These are phyloP conservation scores for Trichoderma simmonsii DNA, from an alignment of 2,329 filamentous ascomycete genomes.

Conservation along the genomic window DNA sequence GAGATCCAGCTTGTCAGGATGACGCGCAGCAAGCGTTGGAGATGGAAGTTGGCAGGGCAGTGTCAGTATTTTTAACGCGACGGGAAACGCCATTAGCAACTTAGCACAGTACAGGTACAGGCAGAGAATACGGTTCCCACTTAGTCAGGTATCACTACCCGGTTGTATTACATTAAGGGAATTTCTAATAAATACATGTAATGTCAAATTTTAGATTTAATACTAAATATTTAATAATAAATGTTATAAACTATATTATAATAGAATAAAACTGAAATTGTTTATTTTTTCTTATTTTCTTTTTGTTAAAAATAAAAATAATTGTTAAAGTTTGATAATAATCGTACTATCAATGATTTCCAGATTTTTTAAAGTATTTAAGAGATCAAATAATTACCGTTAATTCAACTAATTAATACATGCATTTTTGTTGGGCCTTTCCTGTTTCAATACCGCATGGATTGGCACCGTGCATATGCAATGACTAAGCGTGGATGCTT, in stretches of 20 bases:
- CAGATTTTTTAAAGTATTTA: neutral
- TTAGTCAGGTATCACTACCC: neutral
- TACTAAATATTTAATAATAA: neutral
- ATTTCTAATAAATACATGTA: no score
- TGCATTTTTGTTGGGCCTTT: neutral
- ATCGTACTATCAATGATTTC: neutral
- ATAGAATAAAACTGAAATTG: neutral
- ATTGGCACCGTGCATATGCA: neutral
- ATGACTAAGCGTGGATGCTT: constrained; percentile 5
- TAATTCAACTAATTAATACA: no score
- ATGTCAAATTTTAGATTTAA: neutral
- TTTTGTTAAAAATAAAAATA: neutral
- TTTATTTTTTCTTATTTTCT: no score
- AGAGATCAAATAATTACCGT: neutral
- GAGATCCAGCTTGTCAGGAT: neutral
- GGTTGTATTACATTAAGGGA: neutral
- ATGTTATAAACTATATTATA: neutral
- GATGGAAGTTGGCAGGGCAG: neutral
- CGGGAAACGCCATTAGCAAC: neutral
- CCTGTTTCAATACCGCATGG: neutral
- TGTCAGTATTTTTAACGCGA: constrained; percentile 14
- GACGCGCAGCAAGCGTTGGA: constrained; percentile 10
- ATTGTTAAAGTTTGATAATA: neutral
- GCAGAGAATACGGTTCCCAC: neutral
- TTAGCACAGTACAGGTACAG: neutral